These are phyloP conservation scores for Fragaria ananassa DNA, from an alignment of 306 rosid genomes.

Conservation along the genomic window DNA sequence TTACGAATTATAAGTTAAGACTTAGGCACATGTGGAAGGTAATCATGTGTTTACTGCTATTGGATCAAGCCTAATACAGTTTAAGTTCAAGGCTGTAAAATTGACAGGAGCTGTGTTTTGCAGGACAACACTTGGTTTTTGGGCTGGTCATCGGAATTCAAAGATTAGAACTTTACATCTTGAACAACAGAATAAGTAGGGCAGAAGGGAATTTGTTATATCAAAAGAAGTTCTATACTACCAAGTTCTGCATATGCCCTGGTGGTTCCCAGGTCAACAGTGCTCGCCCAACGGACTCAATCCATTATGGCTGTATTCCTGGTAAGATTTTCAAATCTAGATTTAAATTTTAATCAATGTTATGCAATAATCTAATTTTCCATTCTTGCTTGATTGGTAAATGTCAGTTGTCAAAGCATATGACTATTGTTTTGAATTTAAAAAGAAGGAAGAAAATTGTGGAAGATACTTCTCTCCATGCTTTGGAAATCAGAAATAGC, in stretches of 20 bases:
- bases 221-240: slow-evolving; percentile 82
- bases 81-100: neutral
- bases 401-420: neutral
- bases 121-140: slow-evolving; percentile 89
- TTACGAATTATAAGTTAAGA: no score
- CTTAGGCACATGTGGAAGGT: neutral
- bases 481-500: slow-evolving; percentile 2
- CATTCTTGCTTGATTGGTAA: neutral
- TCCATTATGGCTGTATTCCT: slow-evolving; percentile 96
- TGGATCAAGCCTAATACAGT: neutral
- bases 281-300: slow-evolving; percentile 90
- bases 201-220: slow-evolving; percentile 77
- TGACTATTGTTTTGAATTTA: neutral
- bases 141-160: slow-evolving; percentile 98
- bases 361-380: neutral
- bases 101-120: slow-evolving; percentile 27
- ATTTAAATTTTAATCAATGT: neutral
- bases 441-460: neutral
- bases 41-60: neutral
- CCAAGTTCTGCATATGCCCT: slow-evolving; percentile 92
- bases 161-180: slow-evolving; percentile 88
- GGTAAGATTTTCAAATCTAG: slow-evolving; percentile 44
- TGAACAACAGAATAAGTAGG: slow-evolving; percentile 85
- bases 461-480: neutral
- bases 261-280: slow-evolving; percentile 99